Evolutionary conservation across 805 yeast genomes (phyloP).

Genomic region (Maudiozyma bulderi): DNA sequence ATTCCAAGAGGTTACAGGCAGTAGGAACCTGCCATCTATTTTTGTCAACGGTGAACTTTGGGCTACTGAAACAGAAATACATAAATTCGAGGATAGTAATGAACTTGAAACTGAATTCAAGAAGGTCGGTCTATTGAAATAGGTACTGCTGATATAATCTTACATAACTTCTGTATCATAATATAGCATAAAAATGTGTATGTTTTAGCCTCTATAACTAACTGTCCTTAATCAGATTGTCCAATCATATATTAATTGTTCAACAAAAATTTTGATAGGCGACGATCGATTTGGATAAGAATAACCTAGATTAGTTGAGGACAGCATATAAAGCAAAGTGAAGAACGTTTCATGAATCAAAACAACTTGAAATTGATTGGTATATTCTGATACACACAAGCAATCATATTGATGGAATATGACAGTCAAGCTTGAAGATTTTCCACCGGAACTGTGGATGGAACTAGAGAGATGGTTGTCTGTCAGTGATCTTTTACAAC

Average conservation of each 20-base stretch:
- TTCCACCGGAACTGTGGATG: not conserved
- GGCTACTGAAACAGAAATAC: constrained; percentile 29
- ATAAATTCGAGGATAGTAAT: constrained; percentile 20
- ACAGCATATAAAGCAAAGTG: too few species aligned
- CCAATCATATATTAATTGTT: too few species aligned
- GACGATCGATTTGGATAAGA: too few species aligned
- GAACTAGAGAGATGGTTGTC: not conserved
- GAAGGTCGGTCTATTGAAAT: constrained; percentile 17
- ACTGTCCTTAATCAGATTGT: too few species aligned
- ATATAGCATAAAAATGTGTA: not conserved
- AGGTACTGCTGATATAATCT: not conserved
- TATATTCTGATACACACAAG: too few species aligned
- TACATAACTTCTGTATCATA: not conserved
- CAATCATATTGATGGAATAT: too few species aligned
- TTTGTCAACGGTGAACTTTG: constrained; percentile 26
- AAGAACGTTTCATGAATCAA: too few species aligned
- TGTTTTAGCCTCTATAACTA: not conserved
- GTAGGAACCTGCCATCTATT: constrained; percentile 28
- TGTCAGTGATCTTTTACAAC: not conserved
- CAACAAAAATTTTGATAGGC: too few species aligned
- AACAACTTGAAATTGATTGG: too few species aligned
- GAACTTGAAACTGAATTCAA: constrained; percentile 19
- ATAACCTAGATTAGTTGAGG: too few species aligned
- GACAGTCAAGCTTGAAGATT: not conserved
- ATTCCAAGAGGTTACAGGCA: constrained; percentile 24